These are phyloP conservation scores for Hypseocharis bilobata DNA, from an alignment of 441 rosid genomes.

Conservation along the genomic window DNA sequence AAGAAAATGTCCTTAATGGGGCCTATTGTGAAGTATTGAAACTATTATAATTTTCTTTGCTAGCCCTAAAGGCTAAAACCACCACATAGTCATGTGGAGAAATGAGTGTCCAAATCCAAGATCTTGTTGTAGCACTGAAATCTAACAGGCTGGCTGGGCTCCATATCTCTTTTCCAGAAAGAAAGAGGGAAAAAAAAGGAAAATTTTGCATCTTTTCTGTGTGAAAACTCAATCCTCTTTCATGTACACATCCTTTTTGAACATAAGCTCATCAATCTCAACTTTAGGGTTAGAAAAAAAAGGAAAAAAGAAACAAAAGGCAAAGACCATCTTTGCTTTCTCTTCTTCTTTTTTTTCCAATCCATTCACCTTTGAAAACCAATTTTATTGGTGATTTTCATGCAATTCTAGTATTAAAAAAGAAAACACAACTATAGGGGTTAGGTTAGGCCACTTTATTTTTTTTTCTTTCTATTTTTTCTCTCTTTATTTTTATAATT, in stretches of 20 bases:
- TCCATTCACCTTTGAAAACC: constrained; percentile 30
- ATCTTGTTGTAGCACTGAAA: constrained; percentile 32
- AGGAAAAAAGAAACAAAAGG: constrained; percentile 16
- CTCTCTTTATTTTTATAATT: constrained; percentile 18
- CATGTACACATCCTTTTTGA: constrained; percentile 21
- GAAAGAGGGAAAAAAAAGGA: neutral
- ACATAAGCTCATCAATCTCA: constrained; percentile 21
- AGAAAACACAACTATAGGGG: constrained; percentile 8
- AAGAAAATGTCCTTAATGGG: no score
- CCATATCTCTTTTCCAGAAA: constrained; percentile 19
- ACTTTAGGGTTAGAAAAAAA: constrained; percentile 26
- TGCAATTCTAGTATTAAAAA: constrained; percentile 34
- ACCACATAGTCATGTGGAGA: neutral
- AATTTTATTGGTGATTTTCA: constrained; percentile 46
- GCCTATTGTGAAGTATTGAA: no score
- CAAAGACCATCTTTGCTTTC: constrained; percentile 32
- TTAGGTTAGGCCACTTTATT: neutral
- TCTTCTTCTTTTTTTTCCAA: constrained; percentile 14
- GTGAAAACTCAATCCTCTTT: constrained; percentile 20
- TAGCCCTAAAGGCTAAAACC: constrained; percentile 11
- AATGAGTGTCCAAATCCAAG: neutral
- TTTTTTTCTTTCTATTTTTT: neutral
- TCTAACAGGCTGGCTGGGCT: constrained; percentile 32
- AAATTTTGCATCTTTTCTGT: constrained; percentile 25
- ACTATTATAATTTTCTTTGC: no score